Evolutionary conservation across 306 rosid genomes (phyloP).

Genomic region (Ceratonia siliqua): DNA sequence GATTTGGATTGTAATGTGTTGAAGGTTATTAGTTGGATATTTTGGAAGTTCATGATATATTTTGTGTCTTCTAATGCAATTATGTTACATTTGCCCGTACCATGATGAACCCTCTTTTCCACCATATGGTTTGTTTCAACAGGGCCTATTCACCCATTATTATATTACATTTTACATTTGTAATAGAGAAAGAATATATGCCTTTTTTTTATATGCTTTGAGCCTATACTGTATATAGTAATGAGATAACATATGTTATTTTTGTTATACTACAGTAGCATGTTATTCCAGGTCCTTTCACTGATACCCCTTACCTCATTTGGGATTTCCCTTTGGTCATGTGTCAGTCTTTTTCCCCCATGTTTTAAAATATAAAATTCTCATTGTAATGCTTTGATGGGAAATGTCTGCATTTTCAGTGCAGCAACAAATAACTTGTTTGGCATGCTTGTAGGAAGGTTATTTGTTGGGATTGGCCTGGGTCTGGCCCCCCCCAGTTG

Average conservation of each 20-base stretch:
- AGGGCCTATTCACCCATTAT: background rate
- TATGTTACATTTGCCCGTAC: background rate
- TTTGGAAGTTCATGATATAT: background rate
- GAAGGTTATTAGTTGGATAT: background rate
- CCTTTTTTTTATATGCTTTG: constrained; percentile 19
- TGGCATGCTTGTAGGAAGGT: constrained; percentile 94
- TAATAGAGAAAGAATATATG: constrained; percentile 7
- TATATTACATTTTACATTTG: background rate
- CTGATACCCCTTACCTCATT: constrained; percentile 8
- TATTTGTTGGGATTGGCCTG: constrained; percentile 82
- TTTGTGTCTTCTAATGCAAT: too few relatives aligned
- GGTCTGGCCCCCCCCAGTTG: constrained; percentile 86
- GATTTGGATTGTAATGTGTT: constrained; percentile 7
- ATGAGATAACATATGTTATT: constrained; percentile 1
- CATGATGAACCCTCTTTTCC: constrained; percentile 11
- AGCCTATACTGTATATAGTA: background rate
- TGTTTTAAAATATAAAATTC: constrained; percentile 14
- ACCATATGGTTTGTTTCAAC: background rate
- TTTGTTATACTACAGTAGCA: background rate
- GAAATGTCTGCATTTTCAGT: constrained; percentile 53
- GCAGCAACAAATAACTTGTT: constrained; percentile 77
- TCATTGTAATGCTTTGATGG: constrained; percentile 3
- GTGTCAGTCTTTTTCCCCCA: background rate
- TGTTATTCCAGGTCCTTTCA: constrained; percentile 19
- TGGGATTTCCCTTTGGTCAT: constrained; percentile 15